These are phyloP conservation scores for Trametes maxima DNA, from an alignment of 768 basidiomycete species.

Conservation along the genomic window DNA sequence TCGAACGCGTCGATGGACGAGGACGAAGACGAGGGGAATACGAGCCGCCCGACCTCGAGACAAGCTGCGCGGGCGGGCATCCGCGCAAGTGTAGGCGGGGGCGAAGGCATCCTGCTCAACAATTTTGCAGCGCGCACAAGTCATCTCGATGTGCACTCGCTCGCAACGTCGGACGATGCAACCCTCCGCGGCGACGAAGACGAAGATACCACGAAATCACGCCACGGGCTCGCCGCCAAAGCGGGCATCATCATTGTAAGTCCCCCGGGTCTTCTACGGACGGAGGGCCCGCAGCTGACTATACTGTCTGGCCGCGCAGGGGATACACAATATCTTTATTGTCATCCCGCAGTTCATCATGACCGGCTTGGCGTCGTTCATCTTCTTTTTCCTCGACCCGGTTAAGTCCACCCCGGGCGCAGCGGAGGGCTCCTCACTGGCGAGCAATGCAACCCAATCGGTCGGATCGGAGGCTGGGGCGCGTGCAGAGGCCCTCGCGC, in stretches of 20 bases:
- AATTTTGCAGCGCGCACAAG: constrained; percentile 54
- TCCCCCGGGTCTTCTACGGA: constrained; percentile 13
- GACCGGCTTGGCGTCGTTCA: constrained; percentile 79
- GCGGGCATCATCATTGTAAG: constrained; percentile 86
- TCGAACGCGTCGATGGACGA: constrained; percentile 33
- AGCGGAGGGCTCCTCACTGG: neutral
- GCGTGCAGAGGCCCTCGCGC: constrained; percentile 28
- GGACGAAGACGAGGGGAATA: constrained; percentile 5
- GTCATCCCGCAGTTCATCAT: constrained; percentile 95
- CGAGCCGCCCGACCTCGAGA: constrained; percentile 9
- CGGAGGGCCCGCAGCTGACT: neutral
- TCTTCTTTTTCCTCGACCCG: constrained; percentile 87
- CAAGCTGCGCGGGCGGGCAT: neutral
- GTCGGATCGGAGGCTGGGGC: neutral
- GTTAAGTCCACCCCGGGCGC: constrained; percentile 39
- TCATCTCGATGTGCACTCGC: constrained; percentile 42
- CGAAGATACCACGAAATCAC: constrained; percentile 26
- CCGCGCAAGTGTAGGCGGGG: neutral
- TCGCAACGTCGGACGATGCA: constrained; percentile 19
- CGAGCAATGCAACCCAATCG: neutral
- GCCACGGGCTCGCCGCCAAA: constrained; percentile 64
- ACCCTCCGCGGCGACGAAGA: constrained; percentile 22
- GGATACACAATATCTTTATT: constrained; percentile 93
- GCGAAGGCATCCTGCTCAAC: constrained; percentile 35
- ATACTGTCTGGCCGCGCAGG: constrained; percentile 45